phyloP scores from a whole-genome alignment of 768 basidiomycete species.

The Termitomyces sp. region DNA sequence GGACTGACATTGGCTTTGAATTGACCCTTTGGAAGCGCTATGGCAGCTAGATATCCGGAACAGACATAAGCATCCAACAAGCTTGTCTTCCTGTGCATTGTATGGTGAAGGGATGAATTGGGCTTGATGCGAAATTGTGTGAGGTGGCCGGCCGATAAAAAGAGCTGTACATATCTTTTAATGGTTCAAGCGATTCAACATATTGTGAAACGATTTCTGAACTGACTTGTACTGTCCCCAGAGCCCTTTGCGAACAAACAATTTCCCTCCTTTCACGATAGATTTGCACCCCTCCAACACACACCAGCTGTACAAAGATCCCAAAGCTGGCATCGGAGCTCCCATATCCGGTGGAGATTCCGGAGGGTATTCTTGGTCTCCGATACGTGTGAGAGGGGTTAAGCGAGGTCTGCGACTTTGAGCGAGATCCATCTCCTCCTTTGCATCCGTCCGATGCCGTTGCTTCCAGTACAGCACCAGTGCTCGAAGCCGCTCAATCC shows the following conservation, averaged over 20 bases:
- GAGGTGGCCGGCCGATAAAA: constrained; percentile 72
- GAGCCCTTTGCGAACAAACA: constrained; percentile 67
- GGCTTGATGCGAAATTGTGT: constrained; percentile 65
- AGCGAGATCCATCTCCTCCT: constrained; percentile 75
- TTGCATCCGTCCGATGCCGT: constrained; percentile 69
- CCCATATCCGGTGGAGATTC: constrained; percentile 49
- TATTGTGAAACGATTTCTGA: not conserved
- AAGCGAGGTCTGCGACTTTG: constrained; percentile 52
- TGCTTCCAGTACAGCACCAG: constrained; percentile 77
- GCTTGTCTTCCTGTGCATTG: constrained; percentile 48
- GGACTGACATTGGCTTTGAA: constrained; percentile 46
- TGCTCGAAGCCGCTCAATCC: constrained; percentile 72
- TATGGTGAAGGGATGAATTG: constrained; percentile 49
- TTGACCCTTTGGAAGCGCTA: constrained; percentile 58
- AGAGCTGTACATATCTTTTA: constrained; percentile 59
- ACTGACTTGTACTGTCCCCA: constrained; percentile 77
- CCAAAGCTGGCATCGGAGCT: constrained; percentile 49
- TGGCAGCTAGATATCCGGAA: constrained; percentile 80
- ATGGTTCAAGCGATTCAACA: not conserved
- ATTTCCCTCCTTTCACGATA: constrained; percentile 64
- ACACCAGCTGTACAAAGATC: constrained; percentile 83
- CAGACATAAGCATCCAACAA: constrained; percentile 75
- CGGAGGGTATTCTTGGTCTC: constrained; percentile 36
- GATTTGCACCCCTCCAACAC: constrained; percentile 73
- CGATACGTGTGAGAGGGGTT: constrained; percentile 48